Base-by-base conservation (phyloP, 148 eudicot species). In the Arctostaphylos glauca region DNA sequence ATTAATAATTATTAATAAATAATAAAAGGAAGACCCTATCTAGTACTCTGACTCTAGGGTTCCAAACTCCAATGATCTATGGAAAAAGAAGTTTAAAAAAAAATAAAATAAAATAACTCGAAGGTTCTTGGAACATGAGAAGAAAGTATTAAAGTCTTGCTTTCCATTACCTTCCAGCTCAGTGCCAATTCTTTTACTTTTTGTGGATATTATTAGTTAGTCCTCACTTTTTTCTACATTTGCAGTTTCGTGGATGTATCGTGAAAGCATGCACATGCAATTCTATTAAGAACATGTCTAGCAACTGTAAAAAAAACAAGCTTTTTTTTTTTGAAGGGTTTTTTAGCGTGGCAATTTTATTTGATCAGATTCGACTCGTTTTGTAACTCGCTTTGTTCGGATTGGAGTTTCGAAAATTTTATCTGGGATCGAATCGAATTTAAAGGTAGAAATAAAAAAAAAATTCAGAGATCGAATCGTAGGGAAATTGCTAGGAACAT, bases 1-100 rank as follows among this genome's bases (percentile, higher is more conserved):
- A 54, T 52, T 13, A 3, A 67, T 12, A 53, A 53, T 53, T 31
- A 31, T 0, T 31, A 31, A 31, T 31, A 31, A 31, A 5, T n/a
- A 5, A 59, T 59, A 59, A 5, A 58, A 15, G 78, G 12, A 58
- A 15, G 78, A 52, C 66, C 49, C 9, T 77, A 38, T 18, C 9
- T 77, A 38, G 49, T 59, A 19, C 23, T 19, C 8, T 46, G 66
- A 55, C 48, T 55, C n/a, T 78, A 18, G 50, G 48, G 66, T 77
- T 77, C 66, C 80, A 77, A 76, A 77, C 38, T 77, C 66, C 66
- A 77, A 55, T 48, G 43, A 38, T 21, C 66, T 16, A 31, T 31
- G 47, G 60, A 55, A 38, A 31, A 77, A 77, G 58, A 54, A 31
- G 25, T 1, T 31, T 31, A 31, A 31, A 52, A 52, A 31, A 31